Percentiles rank a stretch among this genome's conserved stretches.
Evolutionary conservation across 345 rosid genomes (phyloP).

Genomic region (Punica granatum): DNA sequence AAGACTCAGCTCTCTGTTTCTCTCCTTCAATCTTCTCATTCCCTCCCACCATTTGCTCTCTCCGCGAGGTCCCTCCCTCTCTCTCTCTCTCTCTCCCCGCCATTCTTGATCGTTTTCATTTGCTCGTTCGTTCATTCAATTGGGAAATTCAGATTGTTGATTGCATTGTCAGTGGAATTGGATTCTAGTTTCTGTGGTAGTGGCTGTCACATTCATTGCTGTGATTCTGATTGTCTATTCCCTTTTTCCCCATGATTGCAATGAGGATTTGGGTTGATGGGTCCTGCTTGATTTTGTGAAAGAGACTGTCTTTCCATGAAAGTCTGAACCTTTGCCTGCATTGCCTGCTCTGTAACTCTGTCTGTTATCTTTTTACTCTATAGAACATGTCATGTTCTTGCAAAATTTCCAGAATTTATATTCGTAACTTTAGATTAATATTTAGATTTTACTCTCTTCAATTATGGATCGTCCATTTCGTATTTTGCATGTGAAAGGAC

Average conservation of each 20-base stretch:
- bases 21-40: not conserved
- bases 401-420: not conserved
- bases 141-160: not conserved
- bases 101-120: not conserved
- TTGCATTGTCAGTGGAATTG: not conserved
- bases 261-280: not conserved
- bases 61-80: not conserved
- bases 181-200: not conserved
- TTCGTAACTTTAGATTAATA: no score
- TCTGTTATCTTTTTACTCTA: no score
- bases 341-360: not conserved
- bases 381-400: not conserved
- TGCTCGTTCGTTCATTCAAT: not conserved
- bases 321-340: not conserved
- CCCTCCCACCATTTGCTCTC: not conserved
- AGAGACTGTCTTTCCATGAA: not conserved
- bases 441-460: no score
- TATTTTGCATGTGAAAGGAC: no score
- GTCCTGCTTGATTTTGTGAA: not conserved
- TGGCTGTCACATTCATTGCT: not conserved
- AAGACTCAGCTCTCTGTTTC: not conserved
- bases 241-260: not conserved
- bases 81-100: not conserved
- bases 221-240: not conserved
- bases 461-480: no score